Conservation (phyloP, 441 rosid genomes). For the Hura crepitans region DNA sequence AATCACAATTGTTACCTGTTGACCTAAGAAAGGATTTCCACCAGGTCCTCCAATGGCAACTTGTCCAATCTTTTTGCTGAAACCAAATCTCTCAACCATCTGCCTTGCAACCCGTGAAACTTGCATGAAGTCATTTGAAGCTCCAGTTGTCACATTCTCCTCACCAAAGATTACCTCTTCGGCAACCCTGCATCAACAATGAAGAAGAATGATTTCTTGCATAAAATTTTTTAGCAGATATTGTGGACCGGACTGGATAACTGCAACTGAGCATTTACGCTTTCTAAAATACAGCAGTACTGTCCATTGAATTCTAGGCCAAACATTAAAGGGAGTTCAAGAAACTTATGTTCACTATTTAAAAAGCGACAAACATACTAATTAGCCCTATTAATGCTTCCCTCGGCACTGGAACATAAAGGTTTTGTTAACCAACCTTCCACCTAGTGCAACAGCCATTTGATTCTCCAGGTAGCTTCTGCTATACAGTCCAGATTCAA, state of each 20-base stretch:
- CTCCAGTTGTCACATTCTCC: conserved; percentile 94
- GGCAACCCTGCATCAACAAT: conserved; percentile 49
- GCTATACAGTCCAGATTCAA: conserved; percentile 91
- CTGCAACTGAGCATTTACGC: neutral
- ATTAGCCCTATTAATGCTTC: neutral
- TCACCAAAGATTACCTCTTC: conserved; percentile 85
- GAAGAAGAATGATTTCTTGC: neutral
- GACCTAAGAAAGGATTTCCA: conserved; percentile 94
- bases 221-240: neutral
- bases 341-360: neutral
- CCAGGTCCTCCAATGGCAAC: conserved; percentile 87
- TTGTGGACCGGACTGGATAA: neutral
- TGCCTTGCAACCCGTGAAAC: conserved; percentile 94
- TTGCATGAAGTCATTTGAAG: conserved; percentile 94
- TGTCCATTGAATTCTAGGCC: neutral
- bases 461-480: conserved; percentile 93
- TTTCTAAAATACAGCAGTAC: neutral
- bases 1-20: conserved; percentile 43
- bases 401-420: conserved; percentile 3
- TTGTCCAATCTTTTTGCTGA: conserved; percentile 92
- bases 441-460: conserved; percentile 96
- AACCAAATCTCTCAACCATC: conserved; percentile 97
- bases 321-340: neutral
- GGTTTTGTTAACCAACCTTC: conserved; percentile 51
- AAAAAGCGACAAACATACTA: neutral